Percentiles rank a stretch among this genome's conserved stretches.
Conservation (phyloP, 2,329 filamentous ascomycete species). For the Fusarium udum region DNA sequence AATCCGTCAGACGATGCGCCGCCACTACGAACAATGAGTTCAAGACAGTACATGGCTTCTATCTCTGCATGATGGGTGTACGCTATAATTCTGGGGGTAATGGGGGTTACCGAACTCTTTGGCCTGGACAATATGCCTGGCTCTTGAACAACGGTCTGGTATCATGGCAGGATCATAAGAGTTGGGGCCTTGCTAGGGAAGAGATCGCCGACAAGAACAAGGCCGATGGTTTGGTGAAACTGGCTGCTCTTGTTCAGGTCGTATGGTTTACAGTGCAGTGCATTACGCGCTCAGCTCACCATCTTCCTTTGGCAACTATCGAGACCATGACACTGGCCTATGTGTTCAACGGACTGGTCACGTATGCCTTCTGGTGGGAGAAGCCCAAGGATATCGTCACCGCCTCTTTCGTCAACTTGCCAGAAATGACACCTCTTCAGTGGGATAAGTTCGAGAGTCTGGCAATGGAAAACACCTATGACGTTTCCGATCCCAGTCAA, state of each 20-base stretch:
- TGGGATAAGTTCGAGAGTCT: constrained; percentile 1
- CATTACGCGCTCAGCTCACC: not conserved
- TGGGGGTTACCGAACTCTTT: not conserved
- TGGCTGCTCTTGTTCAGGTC: constrained; percentile 7
- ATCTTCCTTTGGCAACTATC: constrained; percentile 6
- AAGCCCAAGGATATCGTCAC: constrained; percentile 16
- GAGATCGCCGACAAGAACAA: constrained; percentile 17
- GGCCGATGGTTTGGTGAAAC: constrained; percentile 3
- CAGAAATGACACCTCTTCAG: constrained; percentile 4
- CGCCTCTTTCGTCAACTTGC: not conserved
- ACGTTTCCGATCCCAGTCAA: not conserved
- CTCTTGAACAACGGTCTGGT: constrained; percentile 7
- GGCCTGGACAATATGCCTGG: constrained; percentile 1
- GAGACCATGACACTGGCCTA: constrained; percentile 15
- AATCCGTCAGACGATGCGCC: not conserved
- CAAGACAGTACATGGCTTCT: not conserved
- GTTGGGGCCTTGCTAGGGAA: not conserved
- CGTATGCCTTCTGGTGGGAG: constrained; percentile 15
- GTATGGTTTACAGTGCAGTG: constrained; percentile 8
- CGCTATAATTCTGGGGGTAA: not conserved
- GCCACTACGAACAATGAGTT: not conserved
- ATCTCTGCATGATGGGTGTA: constrained; percentile 1
- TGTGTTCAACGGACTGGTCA: constrained; percentile 6
- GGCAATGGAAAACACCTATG: constrained; percentile 11
- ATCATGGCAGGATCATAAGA: not conserved